These are phyloP conservation scores for Cladosporium colombiae DNA, from an alignment of 2,329 filamentous ascomycete species.

Conservation along the genomic window DNA sequence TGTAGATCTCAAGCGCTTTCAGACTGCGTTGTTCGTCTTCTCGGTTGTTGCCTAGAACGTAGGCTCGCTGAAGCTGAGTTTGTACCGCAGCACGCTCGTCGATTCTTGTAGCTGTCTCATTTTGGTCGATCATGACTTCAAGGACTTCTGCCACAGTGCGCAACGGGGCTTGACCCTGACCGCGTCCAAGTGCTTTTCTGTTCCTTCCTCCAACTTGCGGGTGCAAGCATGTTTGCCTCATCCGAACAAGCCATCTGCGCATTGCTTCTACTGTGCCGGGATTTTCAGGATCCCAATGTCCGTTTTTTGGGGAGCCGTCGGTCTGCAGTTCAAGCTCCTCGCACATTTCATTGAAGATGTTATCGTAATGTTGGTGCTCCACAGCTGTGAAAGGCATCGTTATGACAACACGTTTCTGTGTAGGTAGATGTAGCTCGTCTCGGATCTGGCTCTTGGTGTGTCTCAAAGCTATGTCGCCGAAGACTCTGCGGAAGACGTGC, in stretches of 20 bases:
- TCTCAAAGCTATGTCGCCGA: slow-evolving; percentile 71
- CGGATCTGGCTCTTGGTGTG: slow-evolving; percentile 84
- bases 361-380: slow-evolving; percentile 85
- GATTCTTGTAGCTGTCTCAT: slow-evolving; percentile 64
- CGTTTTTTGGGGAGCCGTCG: slow-evolving; percentile 61
- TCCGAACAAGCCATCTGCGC: slow-evolving; percentile 73
- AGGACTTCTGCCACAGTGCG: slow-evolving; percentile 84
- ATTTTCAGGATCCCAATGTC: slow-evolving; percentile 66
- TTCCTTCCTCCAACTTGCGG: slow-evolving; percentile 75
- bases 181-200: slow-evolving; percentile 61
- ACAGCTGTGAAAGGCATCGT: slow-evolving; percentile 87
- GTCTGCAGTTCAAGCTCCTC: slow-evolving; percentile 65
- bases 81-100: slow-evolving; percentile 68
- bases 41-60: slow-evolving; percentile 75
- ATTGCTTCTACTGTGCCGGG: slow-evolving; percentile 64
- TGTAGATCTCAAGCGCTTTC: slow-evolving; percentile 72
- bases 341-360: slow-evolving; percentile 74
- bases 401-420: slow-evolving; percentile 83
- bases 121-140: slow-evolving; percentile 87
- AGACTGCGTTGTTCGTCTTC: slow-evolving; percentile 53
- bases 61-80: slow-evolving; percentile 67
- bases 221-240: slow-evolving; percentile 83
- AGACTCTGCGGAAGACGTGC: slow-evolving; percentile 66
- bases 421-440: slow-evolving; percentile 74
- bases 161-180: slow-evolving; percentile 62